These are phyloP conservation scores for Cydonia oblonga DNA, from an alignment of 331 rosid species.

Conservation along the genomic window DNA sequence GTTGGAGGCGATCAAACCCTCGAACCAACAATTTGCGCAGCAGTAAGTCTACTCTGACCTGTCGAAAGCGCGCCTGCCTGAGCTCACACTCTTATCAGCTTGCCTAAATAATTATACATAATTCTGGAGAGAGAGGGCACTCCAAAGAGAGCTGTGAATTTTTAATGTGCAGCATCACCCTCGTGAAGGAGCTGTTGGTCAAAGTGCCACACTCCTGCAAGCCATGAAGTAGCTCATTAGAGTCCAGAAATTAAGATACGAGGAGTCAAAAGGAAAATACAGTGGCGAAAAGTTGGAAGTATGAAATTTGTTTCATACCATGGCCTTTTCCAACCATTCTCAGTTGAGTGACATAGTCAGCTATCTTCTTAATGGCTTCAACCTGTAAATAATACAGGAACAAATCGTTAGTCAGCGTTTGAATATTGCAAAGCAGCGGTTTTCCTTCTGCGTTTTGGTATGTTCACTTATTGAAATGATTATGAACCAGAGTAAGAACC, in stretches of 20 bases:
- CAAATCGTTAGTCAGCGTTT: not conserved
- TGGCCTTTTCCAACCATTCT: slow-evolving; percentile 68
- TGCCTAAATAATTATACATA: not conserved
- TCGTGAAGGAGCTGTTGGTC: slow-evolving; percentile 64
- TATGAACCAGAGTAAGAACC: not conserved
- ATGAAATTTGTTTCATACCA: slow-evolving; percentile 27
- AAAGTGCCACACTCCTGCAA: slow-evolving; percentile 89
- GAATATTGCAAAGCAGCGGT: not conserved
- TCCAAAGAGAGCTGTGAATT: not conserved
- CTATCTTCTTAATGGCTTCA: slow-evolving; percentile 59
- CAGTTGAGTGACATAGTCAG: slow-evolving; percentile 63
- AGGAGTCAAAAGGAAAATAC: not conserved
- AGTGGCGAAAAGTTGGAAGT: not conserved
- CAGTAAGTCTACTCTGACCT: not conserved
- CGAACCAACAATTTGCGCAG: not conserved
- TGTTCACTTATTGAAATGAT: not conserved
- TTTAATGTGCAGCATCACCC: slow-evolving; percentile 11
- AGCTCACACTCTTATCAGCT: not conserved
- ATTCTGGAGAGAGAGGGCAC: not conserved
- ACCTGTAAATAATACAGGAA: slow-evolving; percentile 26
- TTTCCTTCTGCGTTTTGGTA: not conserved
- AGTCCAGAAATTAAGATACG: not conserved
- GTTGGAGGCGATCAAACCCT: not conserved
- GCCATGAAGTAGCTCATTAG: not conserved
- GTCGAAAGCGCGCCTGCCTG: not conserved